Conservation (phyloP, 352 stramenopile genomes). For the Phytopythium montanum region DNA sequence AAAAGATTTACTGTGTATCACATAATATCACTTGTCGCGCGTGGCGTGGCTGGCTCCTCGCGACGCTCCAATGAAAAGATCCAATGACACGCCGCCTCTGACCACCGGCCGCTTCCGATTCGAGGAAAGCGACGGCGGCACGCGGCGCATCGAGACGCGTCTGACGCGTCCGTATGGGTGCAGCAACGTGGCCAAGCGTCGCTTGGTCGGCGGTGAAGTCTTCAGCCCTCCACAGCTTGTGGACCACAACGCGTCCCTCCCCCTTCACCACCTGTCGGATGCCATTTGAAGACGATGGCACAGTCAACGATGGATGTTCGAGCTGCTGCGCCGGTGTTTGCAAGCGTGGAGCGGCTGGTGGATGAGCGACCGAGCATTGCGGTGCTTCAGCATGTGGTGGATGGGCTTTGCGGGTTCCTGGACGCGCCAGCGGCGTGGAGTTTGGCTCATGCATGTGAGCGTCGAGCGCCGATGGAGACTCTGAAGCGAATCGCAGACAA, state of each 20-base stretch:
- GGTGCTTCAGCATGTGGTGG: constrained; percentile 19
- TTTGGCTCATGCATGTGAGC: constrained; percentile 13
- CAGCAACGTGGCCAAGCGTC: not conserved
- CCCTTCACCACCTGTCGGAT: no score
- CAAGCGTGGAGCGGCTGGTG: not conserved
- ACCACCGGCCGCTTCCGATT: not conserved
- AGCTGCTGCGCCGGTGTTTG: not conserved
- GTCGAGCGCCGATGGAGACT: constrained; percentile 10
- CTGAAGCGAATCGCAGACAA: not conserved
- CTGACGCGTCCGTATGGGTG: not conserved
- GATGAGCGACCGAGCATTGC: constrained; percentile 11
- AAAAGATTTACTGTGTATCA: no score
- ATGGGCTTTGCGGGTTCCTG: constrained; percentile 18
- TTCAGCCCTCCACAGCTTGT: not conserved
- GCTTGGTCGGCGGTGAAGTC: not conserved
- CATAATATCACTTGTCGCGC: not conserved
- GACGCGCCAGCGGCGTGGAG: constrained; percentile 24
- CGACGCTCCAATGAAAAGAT: not conserved
- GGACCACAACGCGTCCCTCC: not conserved
- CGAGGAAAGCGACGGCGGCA: not conserved
- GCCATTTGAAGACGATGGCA: not conserved
- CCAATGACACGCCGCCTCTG: not conserved
- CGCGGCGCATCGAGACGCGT: no score
- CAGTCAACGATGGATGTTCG: not conserved
- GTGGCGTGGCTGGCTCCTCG: not conserved